Percentiles rank a stretch among this genome's conserved stretches.
These are phyloP conservation scores for Phialemoniopsis sp. DNA, from an alignment of 2,329 filamentous ascomycete genomes.

Conservation along the genomic window DNA sequence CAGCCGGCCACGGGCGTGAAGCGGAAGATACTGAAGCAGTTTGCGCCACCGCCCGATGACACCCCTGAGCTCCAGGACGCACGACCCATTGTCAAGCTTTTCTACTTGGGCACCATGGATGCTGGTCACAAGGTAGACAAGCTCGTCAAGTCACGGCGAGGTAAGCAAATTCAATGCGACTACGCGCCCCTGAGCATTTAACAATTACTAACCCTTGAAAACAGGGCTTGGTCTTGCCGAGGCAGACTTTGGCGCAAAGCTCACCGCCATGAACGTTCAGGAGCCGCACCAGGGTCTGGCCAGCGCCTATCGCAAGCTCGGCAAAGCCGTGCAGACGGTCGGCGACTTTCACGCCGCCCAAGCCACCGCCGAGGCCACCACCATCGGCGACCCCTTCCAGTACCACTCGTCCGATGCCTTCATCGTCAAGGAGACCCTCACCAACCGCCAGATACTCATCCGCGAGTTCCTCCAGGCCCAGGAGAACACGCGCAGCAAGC, in stretches of 20 bases:
- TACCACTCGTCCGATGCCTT: constrained; percentile 96
- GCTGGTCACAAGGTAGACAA: constrained; percentile 95
- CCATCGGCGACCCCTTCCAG: constrained; percentile 85
- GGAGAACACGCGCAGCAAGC: constrained; percentile 75
- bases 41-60: constrained; percentile 94
- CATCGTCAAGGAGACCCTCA: constrained; percentile 96
- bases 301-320: constrained; percentile 91
- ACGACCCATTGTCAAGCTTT: constrained; percentile 86
- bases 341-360: constrained; percentile 96
- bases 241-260: constrained; percentile 87
- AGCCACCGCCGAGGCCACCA: constrained; percentile 93
- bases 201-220: constrained; percentile 12
- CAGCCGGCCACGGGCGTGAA: constrained; percentile 95
- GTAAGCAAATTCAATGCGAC: constrained; percentile 53
- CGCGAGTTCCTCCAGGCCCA: constrained; percentile 92
- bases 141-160: constrained; percentile 86
- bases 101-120: constrained; percentile 94
- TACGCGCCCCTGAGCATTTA: neutral
- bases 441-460: constrained; percentile 93
- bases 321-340: constrained; percentile 86
- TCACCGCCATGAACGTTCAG: constrained; percentile 81
- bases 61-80: constrained; percentile 91
- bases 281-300: constrained; percentile 85
- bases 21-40: constrained; percentile 95
- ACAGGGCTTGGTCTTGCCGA: constrained; percentile 88